phyloP scores from a whole-genome alignment of 176 grass and related monocot genomes.

The Juncus effusus region DNA sequence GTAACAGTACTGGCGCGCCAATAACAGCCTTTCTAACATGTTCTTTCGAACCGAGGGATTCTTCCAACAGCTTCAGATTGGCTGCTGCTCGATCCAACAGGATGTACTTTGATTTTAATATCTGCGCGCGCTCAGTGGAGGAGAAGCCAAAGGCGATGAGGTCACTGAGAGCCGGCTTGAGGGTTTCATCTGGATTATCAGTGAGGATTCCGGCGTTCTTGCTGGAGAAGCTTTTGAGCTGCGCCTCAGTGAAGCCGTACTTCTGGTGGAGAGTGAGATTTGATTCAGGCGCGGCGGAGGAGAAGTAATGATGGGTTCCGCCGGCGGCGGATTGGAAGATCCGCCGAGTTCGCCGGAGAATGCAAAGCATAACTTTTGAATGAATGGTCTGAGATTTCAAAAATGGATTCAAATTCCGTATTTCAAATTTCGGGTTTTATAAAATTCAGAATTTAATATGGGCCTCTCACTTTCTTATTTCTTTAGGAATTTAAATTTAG shows the following conservation, averaged over 20 bases:
- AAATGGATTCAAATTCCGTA: neutral
- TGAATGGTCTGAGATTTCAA: neutral
- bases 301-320: neutral
- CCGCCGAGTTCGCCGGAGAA: neutral
- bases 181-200: constrained; percentile 7
- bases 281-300: constrained; percentile 16
- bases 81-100: neutral
- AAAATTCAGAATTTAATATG: neutral
- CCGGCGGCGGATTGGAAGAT: neutral
- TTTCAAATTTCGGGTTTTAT: neutral
- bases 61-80: neutral
- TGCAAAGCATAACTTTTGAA: neutral
- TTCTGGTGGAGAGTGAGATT: constrained; percentile 23
- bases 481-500: too few relatives aligned
- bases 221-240: constrained; percentile 11
- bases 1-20: neutral
- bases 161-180: constrained; percentile 45
- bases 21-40: neutral
- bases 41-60: neutral
- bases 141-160: constrained; percentile 24
- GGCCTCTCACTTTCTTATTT: too few relatives aligned
- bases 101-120: neutral
- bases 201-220: neutral
- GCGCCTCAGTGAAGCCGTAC: constrained; percentile 34
- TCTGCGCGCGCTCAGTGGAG: neutral